Evolutionary conservation across 179 eudicot species (phyloP).

Genomic region (Gypsophila paniculata): DNA sequence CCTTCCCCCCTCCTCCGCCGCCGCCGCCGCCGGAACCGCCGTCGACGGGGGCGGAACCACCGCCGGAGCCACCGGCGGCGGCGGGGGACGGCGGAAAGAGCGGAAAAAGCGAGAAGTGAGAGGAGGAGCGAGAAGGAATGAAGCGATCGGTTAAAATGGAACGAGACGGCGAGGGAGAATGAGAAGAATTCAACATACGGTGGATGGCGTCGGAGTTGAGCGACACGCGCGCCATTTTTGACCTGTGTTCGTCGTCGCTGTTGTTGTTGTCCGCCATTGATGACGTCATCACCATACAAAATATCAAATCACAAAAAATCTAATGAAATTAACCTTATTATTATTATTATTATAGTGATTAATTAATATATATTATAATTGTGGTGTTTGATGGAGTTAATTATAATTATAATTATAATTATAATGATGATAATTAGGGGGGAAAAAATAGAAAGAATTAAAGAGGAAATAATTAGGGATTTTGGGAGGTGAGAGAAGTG

Average conservation of each 20-base stretch:
- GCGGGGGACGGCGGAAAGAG: slow-evolving; percentile 19
- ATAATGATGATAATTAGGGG: too few relatives aligned
- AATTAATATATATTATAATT: too few relatives aligned
- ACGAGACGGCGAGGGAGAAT: slow-evolving; percentile 42
- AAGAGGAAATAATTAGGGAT: too few relatives aligned
- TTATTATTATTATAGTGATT: too few relatives aligned
- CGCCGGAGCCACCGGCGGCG: neutral
- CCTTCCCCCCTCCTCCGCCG: slow-evolving; percentile 21
- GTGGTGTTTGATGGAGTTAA: too few relatives aligned
- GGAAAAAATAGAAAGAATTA: too few relatives aligned
- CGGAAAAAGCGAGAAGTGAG: slow-evolving; percentile 61
- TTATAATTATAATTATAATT: too few relatives aligned
- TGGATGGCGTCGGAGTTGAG: slow-evolving; percentile 34
- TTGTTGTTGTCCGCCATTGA: slow-evolving; percentile 23
- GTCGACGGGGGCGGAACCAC: neutral
- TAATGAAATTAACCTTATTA: too few relatives aligned
- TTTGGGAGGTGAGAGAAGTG: too few relatives aligned
- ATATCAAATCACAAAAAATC: too few relatives aligned
- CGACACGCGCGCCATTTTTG: slow-evolving; percentile 29
- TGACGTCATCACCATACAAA: neutral
- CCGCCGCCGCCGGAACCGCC: neutral
- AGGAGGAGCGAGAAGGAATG: slow-evolving; percentile 65
- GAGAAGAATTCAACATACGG: slow-evolving; percentile 33
- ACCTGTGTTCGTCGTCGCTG: slow-evolving; percentile 9
- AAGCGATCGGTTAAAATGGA: slow-evolving; percentile 70